Base-by-base conservation (phyloP, 495 filamentous ascomycete genomes). In the Hypoxylon fuscum region DNA sequence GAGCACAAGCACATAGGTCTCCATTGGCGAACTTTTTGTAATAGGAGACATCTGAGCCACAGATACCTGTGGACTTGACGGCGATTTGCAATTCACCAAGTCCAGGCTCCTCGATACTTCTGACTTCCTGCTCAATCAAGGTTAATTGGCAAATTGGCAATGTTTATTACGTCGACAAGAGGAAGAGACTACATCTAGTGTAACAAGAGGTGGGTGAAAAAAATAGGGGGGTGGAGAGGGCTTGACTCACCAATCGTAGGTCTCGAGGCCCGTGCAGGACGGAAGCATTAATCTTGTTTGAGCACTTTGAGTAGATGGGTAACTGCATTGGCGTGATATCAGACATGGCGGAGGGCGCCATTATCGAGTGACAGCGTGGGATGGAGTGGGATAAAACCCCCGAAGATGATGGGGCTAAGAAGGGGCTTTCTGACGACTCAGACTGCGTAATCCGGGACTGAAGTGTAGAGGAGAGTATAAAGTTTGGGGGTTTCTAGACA, bases 1-100 rank as follows among this genome's bases (percentile, higher is more conserved):
- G 91, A 40, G 81, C 78, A 46, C 83, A 88, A 21, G 90, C 86
- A 54, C 88, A 84, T 72, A 95, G 88, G 73, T 91, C 88, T 49
- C 91, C 91, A 68, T 93, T 93, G 72, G 88, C 88, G 66, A 89
- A 91, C 74, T 93, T 89, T 64, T 82, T 87, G 79, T 91, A 95
- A 79, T 95, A 95, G 68, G 90, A 88, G 5, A 93, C 83, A 76
- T 95, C 91, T 2, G 89, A 92, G 62, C 91, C 91, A 73, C 90
- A 93, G 71, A 95, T 85, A 25, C 90, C 90, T 1, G 90, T 93
- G 17, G 88, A 85, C 70, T 83, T 84, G 67, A 93, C 79, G 64
- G 86, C 81, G 64, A 93, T 81, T 77, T 93, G 91, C 46, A 93
- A 82, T 64, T 93, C 87, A 12, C 77, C 80, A 54, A 63, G 21